Percentiles rank a stretch among this genome's conserved stretches.
Evolutionary conservation across 768 basidiomycete genomes (phyloP).

Genomic region (Suillus clintonianus): DNA sequence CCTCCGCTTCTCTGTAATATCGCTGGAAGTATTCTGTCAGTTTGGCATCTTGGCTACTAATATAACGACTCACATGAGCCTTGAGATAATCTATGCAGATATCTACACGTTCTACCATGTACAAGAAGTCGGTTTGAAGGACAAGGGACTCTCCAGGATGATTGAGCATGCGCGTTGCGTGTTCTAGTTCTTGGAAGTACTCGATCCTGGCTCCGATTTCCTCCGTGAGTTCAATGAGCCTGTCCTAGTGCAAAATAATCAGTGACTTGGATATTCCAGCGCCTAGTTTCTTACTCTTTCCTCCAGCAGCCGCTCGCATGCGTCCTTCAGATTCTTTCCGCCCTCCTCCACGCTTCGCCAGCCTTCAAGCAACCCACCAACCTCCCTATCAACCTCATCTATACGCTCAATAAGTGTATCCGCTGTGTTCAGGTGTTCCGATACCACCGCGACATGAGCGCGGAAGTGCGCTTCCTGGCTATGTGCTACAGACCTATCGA

Average conservation of each 20-base stretch:
- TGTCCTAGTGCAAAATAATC: conserved; percentile 53
- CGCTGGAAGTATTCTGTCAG: conserved; percentile 48
- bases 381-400: conserved; percentile 69
- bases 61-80: conserved; percentile 62
- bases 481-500: conserved; percentile 89
- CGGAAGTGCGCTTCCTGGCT: conserved; percentile 94
- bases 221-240: conserved; percentile 75
- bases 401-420: conserved; percentile 73
- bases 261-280: not conserved
- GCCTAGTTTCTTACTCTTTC: conserved; percentile 67
- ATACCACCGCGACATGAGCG: conserved; percentile 76
- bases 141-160: conserved; percentile 92
- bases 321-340: conserved; percentile 87
- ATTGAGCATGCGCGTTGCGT: conserved; percentile 91
- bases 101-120: conserved; percentile 95
- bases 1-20: conserved; percentile 88
- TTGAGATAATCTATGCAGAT: conserved; percentile 91
- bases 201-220: conserved; percentile 80
- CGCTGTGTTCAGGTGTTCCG: conserved; percentile 76
- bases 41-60: not conserved
- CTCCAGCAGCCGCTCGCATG: conserved; percentile 85
- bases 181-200: conserved; percentile 94
- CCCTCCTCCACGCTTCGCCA: conserved; percentile 91
- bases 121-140: conserved; percentile 86
- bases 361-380: conserved; percentile 79